Evolutionary conservation across 331 rosid species (phyloP).

Genomic region (Quercus lobata): DNA sequence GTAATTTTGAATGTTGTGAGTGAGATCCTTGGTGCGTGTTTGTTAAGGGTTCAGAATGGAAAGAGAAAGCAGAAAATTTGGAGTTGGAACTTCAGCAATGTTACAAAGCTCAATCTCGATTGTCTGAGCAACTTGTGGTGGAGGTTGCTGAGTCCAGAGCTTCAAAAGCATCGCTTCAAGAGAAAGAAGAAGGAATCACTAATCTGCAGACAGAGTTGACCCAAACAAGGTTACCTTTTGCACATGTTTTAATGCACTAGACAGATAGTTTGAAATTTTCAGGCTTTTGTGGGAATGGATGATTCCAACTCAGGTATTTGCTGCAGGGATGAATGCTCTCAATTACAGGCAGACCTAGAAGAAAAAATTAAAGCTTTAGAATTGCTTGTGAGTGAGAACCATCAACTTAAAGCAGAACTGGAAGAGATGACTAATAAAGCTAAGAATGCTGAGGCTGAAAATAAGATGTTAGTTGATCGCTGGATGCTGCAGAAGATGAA

Average conservation of each 20-base stretch:
- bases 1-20: conserved; percentile 1
- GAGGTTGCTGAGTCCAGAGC: conserved; percentile 81
- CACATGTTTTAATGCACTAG: neutral
- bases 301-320: conserved; percentile 4
- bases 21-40: conserved; percentile 14
- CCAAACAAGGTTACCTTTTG: conserved; percentile 46
- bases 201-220: conserved; percentile 60
- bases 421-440: conserved; percentile 61
- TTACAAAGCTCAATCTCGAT: conserved; percentile 84
- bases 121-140: conserved; percentile 82
- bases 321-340: conserved; percentile 73
- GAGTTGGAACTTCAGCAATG: conserved; percentile 85
- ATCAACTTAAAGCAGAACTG: conserved; percentile 61
- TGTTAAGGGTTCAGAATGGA: conserved; percentile 85
- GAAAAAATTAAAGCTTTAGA: conserved; percentile 69
- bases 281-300: neutral
- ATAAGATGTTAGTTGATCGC: conserved; percentile 84
- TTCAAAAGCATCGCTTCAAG: conserved; percentile 57
- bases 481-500: conserved; percentile 99
- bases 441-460: conserved; percentile 82
- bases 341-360: conserved; percentile 64
- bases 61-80: conserved; percentile 74
- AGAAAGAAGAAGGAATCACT: conserved; percentile 48
- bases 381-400: conserved; percentile 67
- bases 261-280: neutral